A percentile compares a stretch with the other conserved stretches of the same genome.
Evolutionary conservation across 176 grass and related monocot genomes (phyloP).

Genomic region (Cenchrus purpureus): DNA sequence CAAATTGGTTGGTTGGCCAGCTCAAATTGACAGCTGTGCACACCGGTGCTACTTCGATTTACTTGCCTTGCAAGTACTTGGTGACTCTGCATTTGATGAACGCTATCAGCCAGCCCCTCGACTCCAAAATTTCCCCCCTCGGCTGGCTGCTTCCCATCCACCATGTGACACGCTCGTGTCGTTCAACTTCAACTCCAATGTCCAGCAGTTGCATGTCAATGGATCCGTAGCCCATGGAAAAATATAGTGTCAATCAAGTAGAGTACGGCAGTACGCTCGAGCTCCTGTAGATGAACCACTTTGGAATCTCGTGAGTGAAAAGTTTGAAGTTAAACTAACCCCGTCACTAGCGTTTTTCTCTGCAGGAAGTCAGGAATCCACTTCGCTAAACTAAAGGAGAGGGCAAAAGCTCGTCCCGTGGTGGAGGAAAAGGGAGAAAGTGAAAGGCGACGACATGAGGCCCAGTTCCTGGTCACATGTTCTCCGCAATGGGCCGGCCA

Average conservation of each 20-base stretch:
- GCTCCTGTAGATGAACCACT: neutral
- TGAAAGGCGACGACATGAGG: conserved; percentile 17
- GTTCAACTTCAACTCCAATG: neutral
- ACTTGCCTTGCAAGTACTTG: neutral
- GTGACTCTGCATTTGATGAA: too few species aligned
- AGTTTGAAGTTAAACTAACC: neutral
- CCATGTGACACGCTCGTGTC: neutral
- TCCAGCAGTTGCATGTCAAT: neutral
- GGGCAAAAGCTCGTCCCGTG: neutral
- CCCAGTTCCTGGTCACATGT: neutral
- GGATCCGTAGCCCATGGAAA: neutral
- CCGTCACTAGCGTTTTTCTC: neutral
- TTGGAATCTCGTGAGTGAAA: neutral
- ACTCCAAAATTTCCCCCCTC: neutral
- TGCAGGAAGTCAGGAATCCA: conserved; percentile 9
- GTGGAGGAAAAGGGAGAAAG: neutral
- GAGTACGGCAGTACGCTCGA: neutral
- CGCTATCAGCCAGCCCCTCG: too few species aligned
- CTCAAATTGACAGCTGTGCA: neutral
- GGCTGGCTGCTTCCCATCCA: too few species aligned
- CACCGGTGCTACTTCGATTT: neutral
- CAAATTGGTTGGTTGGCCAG: neutral
- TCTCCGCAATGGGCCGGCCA: conserved; percentile 21
- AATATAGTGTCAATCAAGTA: neutral
- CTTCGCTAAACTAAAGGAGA: neutral